Percentiles rank a stretch among this genome's conserved stretches.
phyloP scores from a whole-genome alignment of 441 rosid genomes.

The Jatropha multifida region DNA sequence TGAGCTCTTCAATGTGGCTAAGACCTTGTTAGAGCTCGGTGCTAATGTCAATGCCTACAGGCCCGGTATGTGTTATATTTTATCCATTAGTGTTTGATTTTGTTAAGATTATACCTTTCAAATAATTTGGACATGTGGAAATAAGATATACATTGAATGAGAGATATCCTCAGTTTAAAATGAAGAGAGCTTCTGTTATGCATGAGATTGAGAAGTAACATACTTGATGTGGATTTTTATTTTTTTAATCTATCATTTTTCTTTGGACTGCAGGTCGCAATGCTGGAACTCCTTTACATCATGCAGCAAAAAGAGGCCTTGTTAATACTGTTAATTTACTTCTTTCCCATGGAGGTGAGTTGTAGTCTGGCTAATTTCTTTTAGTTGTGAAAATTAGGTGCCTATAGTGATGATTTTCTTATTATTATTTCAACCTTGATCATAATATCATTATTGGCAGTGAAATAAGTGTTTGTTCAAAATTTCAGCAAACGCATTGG shows the following conservation, averaged over 20 bases:
- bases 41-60: slow-evolving; percentile 84
- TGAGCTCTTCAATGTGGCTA: slow-evolving; percentile 57
- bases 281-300: slow-evolving; percentile 92
- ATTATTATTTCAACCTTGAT: neutral
- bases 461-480: slow-evolving; percentile 13
- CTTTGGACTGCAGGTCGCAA: slow-evolving; percentile 54
- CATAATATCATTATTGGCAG: neutral
- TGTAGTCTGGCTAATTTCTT: slow-evolving; percentile 1
- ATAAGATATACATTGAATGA: too few species aligned
- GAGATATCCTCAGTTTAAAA: too few species aligned
- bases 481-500: slow-evolving; percentile 75
- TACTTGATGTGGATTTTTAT: neutral
- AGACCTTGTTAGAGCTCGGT: slow-evolving; percentile 79
- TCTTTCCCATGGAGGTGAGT: slow-evolving; percentile 72
- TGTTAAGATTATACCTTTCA: neutral
- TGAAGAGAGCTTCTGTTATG: too few species aligned
- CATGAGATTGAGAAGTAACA: neutral
- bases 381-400: neutral
- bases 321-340: slow-evolving; percentile 73
- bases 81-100: neutral
- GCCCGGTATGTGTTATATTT: slow-evolving; percentile 45
- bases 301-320: slow-evolving; percentile 93
- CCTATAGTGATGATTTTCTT: neutral
- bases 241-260: neutral
- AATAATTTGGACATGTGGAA: too few species aligned